A percentile compares a stretch with the other conserved stretches of the same genome.
These are phyloP conservation scores for Trypanosoma cruzi DNA, from an alignment of 208 protist genomes.

Conservation along the genomic window DNA sequence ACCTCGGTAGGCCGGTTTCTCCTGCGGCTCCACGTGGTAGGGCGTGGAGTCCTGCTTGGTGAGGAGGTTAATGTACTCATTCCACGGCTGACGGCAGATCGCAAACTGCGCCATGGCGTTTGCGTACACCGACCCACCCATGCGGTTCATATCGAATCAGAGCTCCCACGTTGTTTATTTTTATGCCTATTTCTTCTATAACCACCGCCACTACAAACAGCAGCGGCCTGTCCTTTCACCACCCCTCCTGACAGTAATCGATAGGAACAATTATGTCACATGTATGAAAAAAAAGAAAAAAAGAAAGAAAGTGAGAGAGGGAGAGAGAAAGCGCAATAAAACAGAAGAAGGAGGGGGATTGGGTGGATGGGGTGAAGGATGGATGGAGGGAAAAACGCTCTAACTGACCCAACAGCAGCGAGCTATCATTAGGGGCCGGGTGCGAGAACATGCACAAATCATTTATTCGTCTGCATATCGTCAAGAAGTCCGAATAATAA, in stretches of 20 bases:
- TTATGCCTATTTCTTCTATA: background rate
- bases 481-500: background rate
- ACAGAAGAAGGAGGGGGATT: too few species aligned
- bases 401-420: too few species aligned
- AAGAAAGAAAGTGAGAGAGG: background rate
- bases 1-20: constrained; percentile 82
- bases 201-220: background rate
- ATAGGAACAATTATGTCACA: background rate
- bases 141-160: constrained; percentile 17
- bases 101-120: constrained; percentile 75
- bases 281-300: constrained; percentile 16
- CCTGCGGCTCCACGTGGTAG: constrained; percentile 72
- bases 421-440: too few species aligned
- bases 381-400: too few species aligned
- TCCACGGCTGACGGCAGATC: constrained; percentile 85
- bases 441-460: background rate
- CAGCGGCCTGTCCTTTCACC: background rate
- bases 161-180: background rate
- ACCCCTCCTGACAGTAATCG: background rate
- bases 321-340: constrained; percentile 14
- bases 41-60: constrained; percentile 79
- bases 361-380: too few species aligned
- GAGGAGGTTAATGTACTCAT: constrained; percentile 76
- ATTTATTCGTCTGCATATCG: background rate
- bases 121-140: constrained; percentile 56